Evolutionary conservation across 2,329 filamentous ascomycete species (phyloP), one percentile per base, ranked within the genome.

Genomic region (Ceratocystis ficicola): DNA sequence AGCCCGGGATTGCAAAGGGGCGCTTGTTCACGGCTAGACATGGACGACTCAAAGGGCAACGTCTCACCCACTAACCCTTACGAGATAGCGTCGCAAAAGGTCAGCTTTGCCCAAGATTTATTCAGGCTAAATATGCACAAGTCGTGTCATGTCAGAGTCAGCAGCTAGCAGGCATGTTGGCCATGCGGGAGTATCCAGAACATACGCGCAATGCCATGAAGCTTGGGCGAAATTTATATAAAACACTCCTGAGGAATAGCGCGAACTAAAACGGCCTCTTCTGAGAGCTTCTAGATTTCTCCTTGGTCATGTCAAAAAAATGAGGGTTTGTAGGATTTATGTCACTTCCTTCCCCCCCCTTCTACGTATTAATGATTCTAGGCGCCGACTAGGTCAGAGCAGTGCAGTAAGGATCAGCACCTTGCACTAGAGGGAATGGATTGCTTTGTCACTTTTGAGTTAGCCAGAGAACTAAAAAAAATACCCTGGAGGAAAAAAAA

Each of bases 111-210:
- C n/a, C n/a, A 50, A 50, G 46, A 41, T 41, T 41, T 20, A 50
- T 50, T 50, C 46, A 32, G 52, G 28, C 52, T 57, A 12, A 30
- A 17, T 57, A 57, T 30, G 22, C 28, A 28, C 52, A 57, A 57
- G 52, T 57, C 52, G 22, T 57, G 52, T 57, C 22, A 57, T 57
- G 46, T n/a, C 22, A 50, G 46, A 20, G 46, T 50, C 46, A 50
- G 46, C 46, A 10, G 22, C 8, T 20, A 20, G 46, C 22, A 41
- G 46, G 12, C 46, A 20, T 50, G 20, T 25, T 32, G 22, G 4
- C 52, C 22, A 30, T 2, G 20, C 50, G 20, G 50, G 8, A 8
- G 22, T 20, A 20, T 48, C 44, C 44, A n/a, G 44, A 50, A 6
- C 17, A 50, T 22, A 50, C 22, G 17, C 5, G 46, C 46, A 41